Evolutionary conservation across 306 rosid genomes (phyloP), one percentile per base, ranked within the genome.

Genomic region (Rubus parviflorus): DNA sequence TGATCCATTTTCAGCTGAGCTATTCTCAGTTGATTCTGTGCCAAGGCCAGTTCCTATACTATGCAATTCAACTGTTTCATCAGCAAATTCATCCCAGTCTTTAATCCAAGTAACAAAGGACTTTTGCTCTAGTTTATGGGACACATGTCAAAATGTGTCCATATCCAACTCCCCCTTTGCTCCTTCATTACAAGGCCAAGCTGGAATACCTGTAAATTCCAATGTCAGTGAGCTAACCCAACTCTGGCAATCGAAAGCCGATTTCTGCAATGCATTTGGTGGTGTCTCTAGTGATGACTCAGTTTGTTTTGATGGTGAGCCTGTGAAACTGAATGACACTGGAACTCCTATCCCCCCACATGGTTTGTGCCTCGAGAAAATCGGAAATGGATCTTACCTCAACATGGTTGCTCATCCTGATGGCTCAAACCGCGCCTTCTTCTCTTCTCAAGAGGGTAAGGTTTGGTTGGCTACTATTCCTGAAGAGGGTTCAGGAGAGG

Each of bases 331-430:
- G 45, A 88, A 89, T 49, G 87, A 81, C 12, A 80, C 81, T 2
- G 82, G 41, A 68, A 73, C 81, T 73, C 81, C 90, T 65, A 71
- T 3, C 53, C 88, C 93, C 46, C 90, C 97, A 41, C 76, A 45
- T 78, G 99, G 98, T 49, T 77, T 96, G 82, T 96, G 99, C 86
- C 89, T 96, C 16, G 99, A 96, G 89, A 96, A 87, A 86, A 91
- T 96, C 41, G 98, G 92, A 4, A 96, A 90, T 88, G 99, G 97
- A 74, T 85, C 98, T 73, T 96, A 85, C 84, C 90, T 96, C 73
- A 87, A 84, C 54, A 96, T 96, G 98, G 94, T 86, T 70, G 89
- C 96, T 54, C 97, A 96, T 75, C 98, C 98, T 16, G 99, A 96
- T 83, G 98, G 98, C 47, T 89, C 99, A 7, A 88, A 86, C 86